Conservation (phyloP, 352 stramenopile species). For the Globisporangium yorkense region DNA sequence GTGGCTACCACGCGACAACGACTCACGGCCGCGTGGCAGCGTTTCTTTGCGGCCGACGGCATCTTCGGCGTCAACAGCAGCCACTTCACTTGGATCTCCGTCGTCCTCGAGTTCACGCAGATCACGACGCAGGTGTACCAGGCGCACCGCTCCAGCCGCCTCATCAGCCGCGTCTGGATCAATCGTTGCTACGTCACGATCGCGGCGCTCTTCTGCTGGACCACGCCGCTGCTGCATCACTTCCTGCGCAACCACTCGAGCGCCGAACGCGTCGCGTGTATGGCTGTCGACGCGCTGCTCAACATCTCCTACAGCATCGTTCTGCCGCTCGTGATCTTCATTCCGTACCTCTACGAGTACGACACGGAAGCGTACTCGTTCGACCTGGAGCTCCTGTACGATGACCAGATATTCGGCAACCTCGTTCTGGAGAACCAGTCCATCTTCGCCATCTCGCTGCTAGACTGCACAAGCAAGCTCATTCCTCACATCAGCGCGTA, state of each 20-base stretch:
- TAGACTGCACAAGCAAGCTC: constrained; percentile 7
- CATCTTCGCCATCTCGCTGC: constrained; percentile 8
- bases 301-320: constrained; percentile 18
- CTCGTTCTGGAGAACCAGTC: constrained; percentile 31
- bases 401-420: constrained; percentile 33
- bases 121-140: constrained; percentile 9
- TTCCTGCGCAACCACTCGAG: constrained; percentile 3
- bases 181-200: constrained; percentile 15
- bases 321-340: constrained; percentile 27
- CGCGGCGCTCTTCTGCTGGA: constrained; percentile 21
- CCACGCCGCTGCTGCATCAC: constrained; percentile 15
- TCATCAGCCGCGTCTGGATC: constrained; percentile 12
- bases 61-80: not conserved
- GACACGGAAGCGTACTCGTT: constrained; percentile 28
- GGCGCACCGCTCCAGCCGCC: constrained; percentile 8
- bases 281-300: constrained; percentile 15
- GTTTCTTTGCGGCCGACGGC: not conserved
- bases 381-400: constrained; percentile 26
- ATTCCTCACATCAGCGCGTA: constrained; percentile 10
- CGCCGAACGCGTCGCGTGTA: constrained; percentile 2
- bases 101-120: constrained; percentile 5
- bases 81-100: not conserved
- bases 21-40: not conserved
- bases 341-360: constrained; percentile 25
- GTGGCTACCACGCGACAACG: not conserved